phyloP scores from a whole-genome alignment of 2,329 filamentous ascomycete genomes.

The Penicillium sp. region DNA sequence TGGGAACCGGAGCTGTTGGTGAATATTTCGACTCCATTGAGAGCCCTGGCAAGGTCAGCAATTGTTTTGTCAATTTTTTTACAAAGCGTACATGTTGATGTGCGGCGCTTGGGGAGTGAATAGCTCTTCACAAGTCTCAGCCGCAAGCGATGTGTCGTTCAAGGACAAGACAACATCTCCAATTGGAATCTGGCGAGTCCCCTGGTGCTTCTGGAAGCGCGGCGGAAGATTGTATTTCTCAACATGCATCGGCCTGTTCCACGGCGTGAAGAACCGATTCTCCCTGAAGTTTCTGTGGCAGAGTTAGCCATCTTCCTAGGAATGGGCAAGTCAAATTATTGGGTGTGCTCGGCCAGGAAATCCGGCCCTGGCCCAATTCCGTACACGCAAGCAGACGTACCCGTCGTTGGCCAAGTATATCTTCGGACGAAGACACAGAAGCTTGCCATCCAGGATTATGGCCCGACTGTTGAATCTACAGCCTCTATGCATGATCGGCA shows the following conservation, averaged over 20 bases:
- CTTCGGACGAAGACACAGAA: conserved; percentile 67
- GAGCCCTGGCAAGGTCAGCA: too few species aligned
- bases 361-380: too few species aligned
- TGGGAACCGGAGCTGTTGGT: conserved; percentile 66
- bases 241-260: conserved; percentile 50
- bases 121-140: conserved; percentile 64
- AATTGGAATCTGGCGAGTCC: conserved; percentile 55
- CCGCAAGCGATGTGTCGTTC: conserved; percentile 57
- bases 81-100: too few species aligned
- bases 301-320: too few species aligned
- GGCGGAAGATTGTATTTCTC: conserved; percentile 62
- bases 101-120: conserved; percentile 47
- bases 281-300: conserved; percentile 59
- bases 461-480: conserved; percentile 30
- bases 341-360: background rate
- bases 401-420: conserved; percentile 59
- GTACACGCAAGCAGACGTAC: too few species aligned
- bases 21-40: conserved; percentile 60
- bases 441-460: conserved; percentile 60
- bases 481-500: conserved; percentile 47
- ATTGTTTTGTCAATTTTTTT: too few species aligned
- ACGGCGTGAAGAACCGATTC: conserved; percentile 58
- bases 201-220: conserved; percentile 53
- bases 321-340: conserved; percentile 1
- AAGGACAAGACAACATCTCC: conserved; percentile 62